Conservation (phyloP, 768 basidiomycete species). For the Dictyophora rubrovolvata region DNA sequence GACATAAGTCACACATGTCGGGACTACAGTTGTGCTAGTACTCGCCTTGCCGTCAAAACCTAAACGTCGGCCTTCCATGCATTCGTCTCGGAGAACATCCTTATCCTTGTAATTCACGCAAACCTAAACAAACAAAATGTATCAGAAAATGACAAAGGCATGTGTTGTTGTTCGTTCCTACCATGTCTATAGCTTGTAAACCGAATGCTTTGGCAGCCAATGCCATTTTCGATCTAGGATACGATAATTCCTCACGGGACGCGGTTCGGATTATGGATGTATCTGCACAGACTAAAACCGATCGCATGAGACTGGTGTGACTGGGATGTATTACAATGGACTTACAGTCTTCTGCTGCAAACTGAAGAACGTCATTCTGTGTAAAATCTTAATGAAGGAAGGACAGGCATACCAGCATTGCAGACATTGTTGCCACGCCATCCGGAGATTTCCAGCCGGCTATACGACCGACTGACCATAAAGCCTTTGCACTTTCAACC, state of each 20-base stretch:
- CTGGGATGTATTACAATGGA: neutral
- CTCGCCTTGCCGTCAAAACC: constrained; percentile 88
- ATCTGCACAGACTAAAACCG: constrained; percentile 69
- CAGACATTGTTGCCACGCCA: constrained; percentile 35
- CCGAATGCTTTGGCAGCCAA: constrained; percentile 75
- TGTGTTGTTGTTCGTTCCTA: constrained; percentile 18
- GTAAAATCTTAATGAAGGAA: neutral
- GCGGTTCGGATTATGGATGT: constrained; percentile 70
- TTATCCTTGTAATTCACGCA: constrained; percentile 80
- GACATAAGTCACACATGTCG: neutral
- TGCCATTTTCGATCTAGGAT: constrained; percentile 73
- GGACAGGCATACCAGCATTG: constrained; percentile 47
- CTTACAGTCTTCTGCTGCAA: constrained; percentile 90
- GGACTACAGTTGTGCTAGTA: neutral
- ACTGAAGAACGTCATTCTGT: constrained; percentile 36
- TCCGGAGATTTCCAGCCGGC: constrained; percentile 54
- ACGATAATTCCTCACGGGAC: constrained; percentile 69
- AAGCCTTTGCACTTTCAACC: constrained; percentile 71
- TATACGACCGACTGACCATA: constrained; percentile 60
- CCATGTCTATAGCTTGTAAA: constrained; percentile 87
- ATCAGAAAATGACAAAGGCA: neutral
- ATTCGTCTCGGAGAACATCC: constrained; percentile 60
- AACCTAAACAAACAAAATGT: constrained; percentile 36
- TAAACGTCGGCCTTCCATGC: constrained; percentile 63
- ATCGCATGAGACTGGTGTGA: neutral